Conservation (phyloP, 257 asterid genomes). For the Solanum sitiens region DNA sequence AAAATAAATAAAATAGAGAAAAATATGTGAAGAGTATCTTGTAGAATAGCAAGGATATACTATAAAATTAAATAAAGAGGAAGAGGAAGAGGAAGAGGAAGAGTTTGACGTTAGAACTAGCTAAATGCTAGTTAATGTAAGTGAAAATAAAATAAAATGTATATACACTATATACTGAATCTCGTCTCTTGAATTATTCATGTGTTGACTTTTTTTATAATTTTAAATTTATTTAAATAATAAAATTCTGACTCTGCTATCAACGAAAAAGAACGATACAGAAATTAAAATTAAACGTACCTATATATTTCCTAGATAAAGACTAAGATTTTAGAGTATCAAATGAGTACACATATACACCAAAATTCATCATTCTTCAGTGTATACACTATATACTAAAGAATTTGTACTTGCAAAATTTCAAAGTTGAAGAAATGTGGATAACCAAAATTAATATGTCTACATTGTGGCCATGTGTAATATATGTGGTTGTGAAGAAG, state of each 20-base stretch:
- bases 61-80: too few relatives aligned
- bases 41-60: too few relatives aligned
- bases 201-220: too few relatives aligned
- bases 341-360: not conserved
- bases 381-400: not conserved
- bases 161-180: too few relatives aligned
- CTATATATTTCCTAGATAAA: not conserved
- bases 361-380: not conserved
- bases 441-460: not conserved
- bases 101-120: too few relatives aligned
- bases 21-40: too few relatives aligned
- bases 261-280: fast-evolving
- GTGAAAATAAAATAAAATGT: too few relatives aligned
- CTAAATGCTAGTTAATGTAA: too few relatives aligned
- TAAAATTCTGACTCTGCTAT: not conserved
- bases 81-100: too few relatives aligned
- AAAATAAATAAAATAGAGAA: too few relatives aligned
- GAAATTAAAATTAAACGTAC: not conserved
- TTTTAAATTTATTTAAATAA: not conserved
- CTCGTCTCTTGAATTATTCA: too few relatives aligned
- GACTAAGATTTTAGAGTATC: not conserved
- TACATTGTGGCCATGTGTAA: not conserved
- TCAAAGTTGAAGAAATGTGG: not conserved
- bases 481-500: not conserved
- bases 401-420: not conserved